Conservation (phyloP, 2,329 filamentous ascomycete genomes). For the Hymenotorrendiella dingleyae region DNA sequence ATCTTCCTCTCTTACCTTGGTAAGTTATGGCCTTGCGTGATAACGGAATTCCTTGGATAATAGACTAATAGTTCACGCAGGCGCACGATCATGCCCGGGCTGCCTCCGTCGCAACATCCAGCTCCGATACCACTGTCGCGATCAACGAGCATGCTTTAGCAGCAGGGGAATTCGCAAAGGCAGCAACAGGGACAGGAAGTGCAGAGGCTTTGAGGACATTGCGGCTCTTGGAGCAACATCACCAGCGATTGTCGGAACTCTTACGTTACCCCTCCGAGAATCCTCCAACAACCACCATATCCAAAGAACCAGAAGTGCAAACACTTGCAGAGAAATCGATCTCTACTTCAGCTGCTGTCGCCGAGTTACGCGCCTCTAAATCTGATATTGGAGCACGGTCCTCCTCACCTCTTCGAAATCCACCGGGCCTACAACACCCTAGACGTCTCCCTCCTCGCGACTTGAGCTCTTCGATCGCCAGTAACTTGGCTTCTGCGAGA, state of each 20-base stretch:
- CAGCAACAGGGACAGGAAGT: conserved; percentile 63
- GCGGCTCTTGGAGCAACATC: conserved; percentile 79
- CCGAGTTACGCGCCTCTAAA: conserved; percentile 29
- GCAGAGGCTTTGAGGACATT: conserved; percentile 76
- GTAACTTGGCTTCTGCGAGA: conserved; percentile 77
- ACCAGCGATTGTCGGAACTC: conserved; percentile 74
- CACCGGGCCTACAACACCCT: conserved; percentile 24
- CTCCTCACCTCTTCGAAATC: conserved; percentile 22
- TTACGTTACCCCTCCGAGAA: conserved; percentile 57
- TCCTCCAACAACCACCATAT: conserved; percentile 17
- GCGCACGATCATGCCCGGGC: conserved; percentile 87
- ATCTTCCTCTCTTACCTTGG: conserved; percentile 60
- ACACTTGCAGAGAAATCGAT: conserved; percentile 24
- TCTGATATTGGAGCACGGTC: conserved; percentile 26
- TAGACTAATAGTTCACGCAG: conserved; percentile 36
- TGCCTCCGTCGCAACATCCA: conserved; percentile 66
- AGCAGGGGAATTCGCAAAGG: conserved; percentile 81
- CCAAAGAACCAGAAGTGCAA: conserved; percentile 26
- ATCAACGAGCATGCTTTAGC: conserved; percentile 84
- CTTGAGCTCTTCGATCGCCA: conserved; percentile 76
- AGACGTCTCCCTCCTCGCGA: conserved; percentile 53
- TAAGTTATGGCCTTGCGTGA: conserved; percentile 33
- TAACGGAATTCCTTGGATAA: neutral
- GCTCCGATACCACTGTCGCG: conserved; percentile 69
- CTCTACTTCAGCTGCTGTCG: conserved; percentile 28